Evolutionary conservation across 2,329 filamentous ascomycete genomes (phyloP), one percentile per base, ranked within the genome.

Genomic region (Pseudogymnoascus verrucosus): DNA sequence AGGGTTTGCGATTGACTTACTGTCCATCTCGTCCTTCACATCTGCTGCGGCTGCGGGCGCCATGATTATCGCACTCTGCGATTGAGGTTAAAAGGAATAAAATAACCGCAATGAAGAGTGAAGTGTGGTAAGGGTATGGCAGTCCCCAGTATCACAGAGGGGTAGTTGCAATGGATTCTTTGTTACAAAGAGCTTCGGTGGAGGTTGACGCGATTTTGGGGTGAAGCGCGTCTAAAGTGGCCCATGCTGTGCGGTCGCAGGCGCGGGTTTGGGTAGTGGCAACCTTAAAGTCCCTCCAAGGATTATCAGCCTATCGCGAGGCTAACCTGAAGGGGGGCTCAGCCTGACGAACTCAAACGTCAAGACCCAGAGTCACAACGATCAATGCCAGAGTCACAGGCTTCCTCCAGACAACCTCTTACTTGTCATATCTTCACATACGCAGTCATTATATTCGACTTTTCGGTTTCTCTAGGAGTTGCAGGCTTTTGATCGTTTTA

Each of bases 1-100:
- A 62, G 57, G 21, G 34, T 12, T 64, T 36, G 60, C 28, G 23
- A 34, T 47, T 51, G 26, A 73, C 76, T 68, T 69, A 83, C 81
- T 74, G 62, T 83, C 82, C 66, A 80, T 77, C 64, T 82, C 81
- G 64, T 82, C 79, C 47, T 76, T 76, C 57, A 79, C 75, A 60
- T 79, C 72, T 64, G 67, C 51, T 34, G 51, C 66, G 64, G 68
- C 77, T 44, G 77, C 76, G 54, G 79, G 79, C 39, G 79, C 78
- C 81, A 83, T 83, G 39, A 40, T 69, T 64, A 57, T 64, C 19
- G 51, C 39, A 31, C 31, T 28, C 40, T 62, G 7, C 19, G 28
- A 57, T 23, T 47, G 21, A 60, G 26, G 26, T 34, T 34, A 19
- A 57, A 34, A 21, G 34, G 26, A 34, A 12, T 5, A 51, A 57